Percentiles rank a stretch among this genome's conserved stretches.
Conservation (phyloP, 2,329 filamentous ascomycete species). For the Hypomyces perniciosus region DNA sequence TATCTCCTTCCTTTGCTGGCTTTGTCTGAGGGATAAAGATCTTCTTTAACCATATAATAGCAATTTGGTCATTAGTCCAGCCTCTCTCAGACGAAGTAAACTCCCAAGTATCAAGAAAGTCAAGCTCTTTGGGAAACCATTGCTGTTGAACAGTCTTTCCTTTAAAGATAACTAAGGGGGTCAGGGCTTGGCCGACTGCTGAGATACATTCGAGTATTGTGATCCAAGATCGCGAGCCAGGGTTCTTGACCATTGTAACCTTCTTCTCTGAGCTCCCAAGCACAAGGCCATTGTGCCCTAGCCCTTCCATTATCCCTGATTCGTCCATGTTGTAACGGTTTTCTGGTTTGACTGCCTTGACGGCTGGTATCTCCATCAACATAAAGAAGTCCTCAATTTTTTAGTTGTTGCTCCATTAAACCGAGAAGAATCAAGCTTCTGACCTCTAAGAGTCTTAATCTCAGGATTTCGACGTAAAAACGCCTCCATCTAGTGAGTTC, state of each 20-base stretch:
- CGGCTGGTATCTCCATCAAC: not conserved
- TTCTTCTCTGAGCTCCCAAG: conserved; percentile 5
- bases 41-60: too few relatives aligned
- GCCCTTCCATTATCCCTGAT: conserved; percentile 8
- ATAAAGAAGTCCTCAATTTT: conserved; percentile 1
- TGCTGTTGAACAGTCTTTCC: conserved; percentile 15
- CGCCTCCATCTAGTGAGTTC: conserved; percentile 5
- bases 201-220: conserved; percentile 17
- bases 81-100: conserved; percentile 18
- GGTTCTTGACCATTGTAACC: conserved; percentile 4
- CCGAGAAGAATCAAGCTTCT: not conserved
- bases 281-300: conserved; percentile 9
- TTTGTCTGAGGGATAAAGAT: too few relatives aligned
- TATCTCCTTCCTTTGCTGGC: too few relatives aligned
- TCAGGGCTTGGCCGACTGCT: conserved; percentile 2
- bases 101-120: conserved; percentile 12
- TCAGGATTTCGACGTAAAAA: conserved; percentile 12
- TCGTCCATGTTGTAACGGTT: conserved; percentile 13
- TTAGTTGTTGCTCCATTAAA: conserved; percentile 3
- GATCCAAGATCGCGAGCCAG: conserved; percentile 14
- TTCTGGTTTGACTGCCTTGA: not conserved
- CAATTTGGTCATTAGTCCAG: conserved; percentile 15
- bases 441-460: not conserved
- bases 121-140: conserved; percentile 14
- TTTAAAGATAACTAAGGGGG: conserved; percentile 20